phyloP scores from a whole-genome alignment of 1,284 basidiomycete species.

The Ceratobasidium sp. region DNA sequence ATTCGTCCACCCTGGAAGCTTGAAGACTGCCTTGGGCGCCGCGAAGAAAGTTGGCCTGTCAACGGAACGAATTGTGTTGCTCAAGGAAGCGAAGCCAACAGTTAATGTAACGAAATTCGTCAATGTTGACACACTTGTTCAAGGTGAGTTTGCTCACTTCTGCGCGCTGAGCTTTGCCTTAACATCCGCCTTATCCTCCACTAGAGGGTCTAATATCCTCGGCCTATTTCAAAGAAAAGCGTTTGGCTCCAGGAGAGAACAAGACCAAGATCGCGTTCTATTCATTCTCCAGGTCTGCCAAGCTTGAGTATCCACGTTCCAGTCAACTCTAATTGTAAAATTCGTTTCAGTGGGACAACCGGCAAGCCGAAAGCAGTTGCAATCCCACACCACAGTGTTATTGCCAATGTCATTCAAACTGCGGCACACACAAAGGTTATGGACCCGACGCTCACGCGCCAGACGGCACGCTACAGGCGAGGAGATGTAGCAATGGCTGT shows the following conservation, averaged over 20 bases:
- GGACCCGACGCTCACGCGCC: constrained; percentile 54
- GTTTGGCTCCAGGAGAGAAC: constrained; percentile 69
- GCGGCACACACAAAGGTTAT: constrained; percentile 63
- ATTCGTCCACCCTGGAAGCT: constrained; percentile 66
- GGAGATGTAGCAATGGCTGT: constrained; percentile 65
- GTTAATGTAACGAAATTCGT: too few relatives aligned
- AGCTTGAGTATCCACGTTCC: too few relatives aligned
- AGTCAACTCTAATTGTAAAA: too few relatives aligned
- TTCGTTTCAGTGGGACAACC: constrained; percentile 75
- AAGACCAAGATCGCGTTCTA: constrained; percentile 77
- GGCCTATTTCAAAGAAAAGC: constrained; percentile 61
- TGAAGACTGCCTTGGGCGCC: constrained; percentile 64
- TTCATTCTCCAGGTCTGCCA: constrained; percentile 65
- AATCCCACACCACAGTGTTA: constrained; percentile 73
- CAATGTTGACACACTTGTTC: constrained; percentile 53
- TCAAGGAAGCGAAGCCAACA: constrained; percentile 57
- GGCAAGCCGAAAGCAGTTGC: constrained; percentile 82
- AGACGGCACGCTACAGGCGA: constrained; percentile 59
- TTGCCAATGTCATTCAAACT: constrained; percentile 75
- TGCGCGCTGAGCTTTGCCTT: too few relatives aligned
- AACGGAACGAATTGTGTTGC: constrained; percentile 67
- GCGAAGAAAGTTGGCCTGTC: constrained; percentile 65
- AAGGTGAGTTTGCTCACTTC: background rate
- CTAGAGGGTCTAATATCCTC: constrained; percentile 61
- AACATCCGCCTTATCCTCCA: constrained; percentile 54